phyloP scores from a whole-genome alignment of 164 flowering plant genomes.

The Pachysandra terminalis region DNA sequence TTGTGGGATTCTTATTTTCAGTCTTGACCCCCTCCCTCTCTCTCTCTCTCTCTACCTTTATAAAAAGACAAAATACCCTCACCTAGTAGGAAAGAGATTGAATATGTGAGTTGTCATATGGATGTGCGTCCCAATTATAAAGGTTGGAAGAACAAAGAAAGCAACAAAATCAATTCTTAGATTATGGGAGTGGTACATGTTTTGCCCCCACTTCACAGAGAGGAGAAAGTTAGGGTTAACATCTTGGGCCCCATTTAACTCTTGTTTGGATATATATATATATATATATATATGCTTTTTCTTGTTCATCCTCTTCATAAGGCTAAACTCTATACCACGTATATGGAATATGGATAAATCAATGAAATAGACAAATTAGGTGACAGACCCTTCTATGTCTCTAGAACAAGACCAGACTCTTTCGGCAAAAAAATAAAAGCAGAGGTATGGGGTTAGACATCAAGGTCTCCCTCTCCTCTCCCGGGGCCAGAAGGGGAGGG shows the following conservation, averaged over 20 bases:
- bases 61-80: conserved; percentile 13
- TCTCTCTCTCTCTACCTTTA: conserved; percentile 26
- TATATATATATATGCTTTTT: conserved; percentile 28
- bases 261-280: conserved; percentile 17
- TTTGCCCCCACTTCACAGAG: conserved; percentile 31
- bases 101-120: conserved; percentile 18
- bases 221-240: conserved; percentile 28
- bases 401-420: background rate
- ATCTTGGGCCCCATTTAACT: conserved; percentile 29
- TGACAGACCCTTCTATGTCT: conserved; percentile 16
- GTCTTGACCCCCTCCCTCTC: conserved; percentile 11
- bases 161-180: conserved; percentile 26
- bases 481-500: too few species aligned
- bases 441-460: conserved; percentile 22
- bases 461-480: too few species aligned
- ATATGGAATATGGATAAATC: conserved; percentile 20
- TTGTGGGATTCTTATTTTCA: conserved; percentile 18
- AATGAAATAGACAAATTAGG: conserved; percentile 30
- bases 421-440: conserved; percentile 3
- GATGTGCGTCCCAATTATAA: conserved; percentile 20
- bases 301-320: conserved; percentile 6
- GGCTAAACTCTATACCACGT: conserved; percentile 14
- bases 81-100: conserved; percentile 1
- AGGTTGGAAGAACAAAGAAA: conserved; percentile 20
- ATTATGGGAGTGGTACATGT: conserved; percentile 23